Conservation (phyloP, 2,329 filamentous ascomycete genomes). For the Colletotrichum somersetense region DNA sequence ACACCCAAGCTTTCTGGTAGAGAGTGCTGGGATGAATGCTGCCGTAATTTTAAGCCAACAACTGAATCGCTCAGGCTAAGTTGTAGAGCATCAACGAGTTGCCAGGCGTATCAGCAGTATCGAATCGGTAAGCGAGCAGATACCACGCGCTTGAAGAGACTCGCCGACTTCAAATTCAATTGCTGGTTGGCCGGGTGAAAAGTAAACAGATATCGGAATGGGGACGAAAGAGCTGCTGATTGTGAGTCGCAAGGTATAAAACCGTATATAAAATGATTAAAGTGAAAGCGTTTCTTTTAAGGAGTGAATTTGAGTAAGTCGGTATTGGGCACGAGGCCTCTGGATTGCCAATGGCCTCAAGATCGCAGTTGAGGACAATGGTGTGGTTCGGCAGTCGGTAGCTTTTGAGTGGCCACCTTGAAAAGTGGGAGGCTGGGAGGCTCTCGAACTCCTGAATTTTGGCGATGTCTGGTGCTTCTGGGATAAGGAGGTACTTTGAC, state of each 20-base stretch:
- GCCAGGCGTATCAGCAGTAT: neutral
- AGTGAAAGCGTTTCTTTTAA: neutral
- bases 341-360: slow-evolving; percentile 9
- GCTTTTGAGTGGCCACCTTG: slow-evolving; percentile 36
- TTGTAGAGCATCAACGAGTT: neutral
- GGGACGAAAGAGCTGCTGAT: slow-evolving; percentile 24
- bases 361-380: slow-evolving; percentile 28
- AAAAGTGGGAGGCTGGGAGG: slow-evolving; percentile 43
- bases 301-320: neutral
- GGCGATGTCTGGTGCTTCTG: slow-evolving; percentile 40
- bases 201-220: slow-evolving; percentile 19
- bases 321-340: neutral
- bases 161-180: slow-evolving; percentile 16
- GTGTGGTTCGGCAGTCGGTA: slow-evolving; percentile 35
- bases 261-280: slow-evolving; percentile 6
- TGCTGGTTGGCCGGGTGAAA: slow-evolving; percentile 17
- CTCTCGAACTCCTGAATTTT: slow-evolving; percentile 31
- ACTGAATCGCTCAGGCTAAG: neutral
- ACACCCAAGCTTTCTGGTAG: slow-evolving; percentile 26
- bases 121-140: neutral
- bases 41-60: neutral
- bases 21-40: slow-evolving; percentile 33
- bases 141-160: neutral
- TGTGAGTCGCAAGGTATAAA: slow-evolving; percentile 19
- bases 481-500: slow-evolving; percentile 43